Percentiles rank a stretch among this genome's conserved stretches.
phyloP scores from a whole-genome alignment of 2,329 filamentous ascomycete genomes.

The Dryadomyces sulphureus region DNA sequence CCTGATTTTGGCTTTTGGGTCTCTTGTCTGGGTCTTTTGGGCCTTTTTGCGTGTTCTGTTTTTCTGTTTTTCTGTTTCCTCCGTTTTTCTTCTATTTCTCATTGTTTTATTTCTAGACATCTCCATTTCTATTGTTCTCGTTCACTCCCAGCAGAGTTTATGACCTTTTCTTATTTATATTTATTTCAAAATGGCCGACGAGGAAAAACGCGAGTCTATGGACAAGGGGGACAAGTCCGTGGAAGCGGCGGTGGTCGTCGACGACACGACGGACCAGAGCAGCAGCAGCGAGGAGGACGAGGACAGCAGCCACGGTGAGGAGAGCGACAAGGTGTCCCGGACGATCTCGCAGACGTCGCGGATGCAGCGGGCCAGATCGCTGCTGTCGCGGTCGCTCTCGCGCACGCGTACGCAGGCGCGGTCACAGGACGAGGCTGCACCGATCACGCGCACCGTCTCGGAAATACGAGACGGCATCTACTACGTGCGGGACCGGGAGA shows the following conservation, averaged over 20 bases:
- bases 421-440: slow-evolving; percentile 3
- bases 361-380: neutral
- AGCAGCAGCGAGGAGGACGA: too few relatives aligned
- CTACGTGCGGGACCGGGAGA: slow-evolving; percentile 21
- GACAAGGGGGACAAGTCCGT: too few relatives aligned
- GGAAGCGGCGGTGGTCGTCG: neutral
- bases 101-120: too few relatives aligned
- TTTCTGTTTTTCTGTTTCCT: too few relatives aligned
- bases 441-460: slow-evolving; percentile 20
- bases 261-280: neutral
- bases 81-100: too few relatives aligned
- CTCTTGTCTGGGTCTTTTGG: too few relatives aligned
- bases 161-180: too few relatives aligned
- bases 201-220: neutral
- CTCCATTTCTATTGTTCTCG: too few relatives aligned
- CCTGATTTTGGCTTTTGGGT: too few relatives aligned
- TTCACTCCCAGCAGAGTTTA: too few relatives aligned
- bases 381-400: slow-evolving; percentile 4
- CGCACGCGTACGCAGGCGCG: slow-evolving; percentile 1
- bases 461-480: slow-evolving; percentile 25
- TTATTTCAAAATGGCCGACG: neutral
- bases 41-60: too few relatives aligned
- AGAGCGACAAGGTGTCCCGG: neutral
- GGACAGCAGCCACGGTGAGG: neutral
- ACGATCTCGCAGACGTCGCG: neutral